Conservation (phyloP, 2,329 filamentous ascomycete species). For the Apiospora rasikravindrae region DNA sequence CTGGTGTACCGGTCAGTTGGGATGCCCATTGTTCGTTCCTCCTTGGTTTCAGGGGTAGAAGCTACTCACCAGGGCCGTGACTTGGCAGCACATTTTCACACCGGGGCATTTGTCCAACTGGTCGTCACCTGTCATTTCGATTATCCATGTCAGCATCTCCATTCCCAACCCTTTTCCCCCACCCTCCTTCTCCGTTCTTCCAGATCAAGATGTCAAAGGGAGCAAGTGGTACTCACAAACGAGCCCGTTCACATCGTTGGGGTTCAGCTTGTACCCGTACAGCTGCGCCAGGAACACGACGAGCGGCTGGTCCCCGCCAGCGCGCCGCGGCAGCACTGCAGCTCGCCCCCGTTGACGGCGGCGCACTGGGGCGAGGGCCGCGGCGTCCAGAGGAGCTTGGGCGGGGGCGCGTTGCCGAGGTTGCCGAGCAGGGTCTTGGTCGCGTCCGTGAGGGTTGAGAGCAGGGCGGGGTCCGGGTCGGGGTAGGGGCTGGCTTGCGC, state of each 20-base stretch:
- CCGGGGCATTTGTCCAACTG: conserved; percentile 34
- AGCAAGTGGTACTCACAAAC: conserved; percentile 32
- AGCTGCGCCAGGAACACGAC: conserved; percentile 36
- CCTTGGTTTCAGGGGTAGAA: not conserved
- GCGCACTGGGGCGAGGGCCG: conserved; percentile 36
- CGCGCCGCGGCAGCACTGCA: conserved; percentile 37
- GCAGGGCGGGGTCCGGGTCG: conserved; percentile 24
- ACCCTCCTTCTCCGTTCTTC: no score
- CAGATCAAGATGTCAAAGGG: not conserved
- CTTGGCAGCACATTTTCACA: conserved; percentile 39
- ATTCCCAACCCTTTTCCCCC: not conserved
- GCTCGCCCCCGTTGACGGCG: conserved; percentile 33
- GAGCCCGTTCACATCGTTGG: conserved; percentile 38
- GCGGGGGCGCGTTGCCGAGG: conserved; percentile 33
- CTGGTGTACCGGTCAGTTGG: conserved; percentile 26
- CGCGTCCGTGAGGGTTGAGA: not conserved
- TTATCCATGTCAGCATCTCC: not conserved
- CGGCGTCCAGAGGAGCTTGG: conserved; percentile 32
- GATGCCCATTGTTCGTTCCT: not conserved
- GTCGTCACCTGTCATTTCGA: conserved; percentile 28
- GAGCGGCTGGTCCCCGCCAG: conserved; percentile 35
- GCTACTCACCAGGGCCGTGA: conserved; percentile 38
- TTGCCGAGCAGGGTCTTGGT: conserved; percentile 28
- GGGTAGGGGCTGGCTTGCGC: conserved; percentile 11
- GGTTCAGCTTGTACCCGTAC: conserved; percentile 38